Conservation (phyloP, 768 basidiomycete genomes). For the Suillus subalutaceus region DNA sequence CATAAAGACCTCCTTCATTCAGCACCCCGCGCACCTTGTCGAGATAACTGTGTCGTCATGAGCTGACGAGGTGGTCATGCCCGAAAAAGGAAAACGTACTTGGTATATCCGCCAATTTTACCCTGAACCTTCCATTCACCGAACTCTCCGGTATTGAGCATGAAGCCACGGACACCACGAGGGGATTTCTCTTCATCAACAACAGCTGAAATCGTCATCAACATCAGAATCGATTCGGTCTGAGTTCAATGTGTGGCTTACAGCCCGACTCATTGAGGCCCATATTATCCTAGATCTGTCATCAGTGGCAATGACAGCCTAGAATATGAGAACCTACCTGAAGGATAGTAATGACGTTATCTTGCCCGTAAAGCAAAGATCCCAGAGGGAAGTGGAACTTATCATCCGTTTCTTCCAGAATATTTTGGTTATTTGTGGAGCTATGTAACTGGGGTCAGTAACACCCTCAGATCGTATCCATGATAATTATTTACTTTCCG, state of each 20-base stretch:
- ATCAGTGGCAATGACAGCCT: neutral
- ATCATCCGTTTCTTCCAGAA: conserved; percentile 69
- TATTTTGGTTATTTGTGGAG: conserved; percentile 65
- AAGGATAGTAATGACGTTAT: conserved; percentile 79
- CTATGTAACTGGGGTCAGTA: conserved; percentile 34
- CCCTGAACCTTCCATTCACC: conserved; percentile 74
- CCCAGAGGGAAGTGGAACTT: conserved; percentile 63
- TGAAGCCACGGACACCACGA: conserved; percentile 78
- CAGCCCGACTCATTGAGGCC: conserved; percentile 68
- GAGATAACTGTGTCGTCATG: conserved; percentile 53
- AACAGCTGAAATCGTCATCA: conserved; percentile 29
- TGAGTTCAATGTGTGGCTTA: conserved; percentile 26
- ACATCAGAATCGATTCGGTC: conserved; percentile 3
- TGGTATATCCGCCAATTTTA: conserved; percentile 70
- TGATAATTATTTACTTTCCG: conserved; percentile 59
- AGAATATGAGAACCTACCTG: conserved; percentile 48
- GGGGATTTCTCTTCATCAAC: conserved; percentile 68
- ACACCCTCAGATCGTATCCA: neutral
- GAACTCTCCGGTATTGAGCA: conserved; percentile 64
- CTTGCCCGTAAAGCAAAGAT: conserved; percentile 50
- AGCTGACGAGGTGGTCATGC: conserved; percentile 7
- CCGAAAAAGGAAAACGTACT: conserved; percentile 41
- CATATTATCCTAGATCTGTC: conserved; percentile 66
- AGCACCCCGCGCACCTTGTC: conserved; percentile 72
- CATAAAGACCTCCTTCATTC: conserved; percentile 74